Base-by-base conservation (phyloP, 2,329 filamentous ascomycete species). In the Phyllosticta citrichinensis region DNA sequence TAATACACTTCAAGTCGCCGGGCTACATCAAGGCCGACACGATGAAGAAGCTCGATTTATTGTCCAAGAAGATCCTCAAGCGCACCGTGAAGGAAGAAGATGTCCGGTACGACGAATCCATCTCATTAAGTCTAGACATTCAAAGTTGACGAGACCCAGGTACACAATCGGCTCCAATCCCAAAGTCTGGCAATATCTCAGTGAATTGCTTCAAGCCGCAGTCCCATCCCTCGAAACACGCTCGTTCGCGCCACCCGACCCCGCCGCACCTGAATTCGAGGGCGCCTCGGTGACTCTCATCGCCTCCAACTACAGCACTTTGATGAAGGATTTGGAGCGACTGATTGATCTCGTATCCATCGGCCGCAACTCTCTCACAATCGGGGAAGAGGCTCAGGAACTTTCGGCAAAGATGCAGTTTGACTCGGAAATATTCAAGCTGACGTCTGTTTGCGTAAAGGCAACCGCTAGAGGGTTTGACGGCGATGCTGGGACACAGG, bases 391-490 rank as follows among this genome's bases (percentile, higher is more conserved):
- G 56, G 83, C 82, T 22, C 84, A 87, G 69, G 83, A 87, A 63
- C 74, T 86, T n/a, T 82, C 83, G 2, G 82, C 83, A 4, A 79
- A 82, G 59, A 77, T 80, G 55, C 76, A 80, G 2, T 82, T 86
- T 59, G 83, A 87, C 66, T 81, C 84, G 68, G 79, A 84, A 63
- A 79, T 87, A 30, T 77, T 86, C 64, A 80, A 81, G 50, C 70
- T 87, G 54, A 81, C 87, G 64, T 84, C 85, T 67, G 81, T 84
- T 55, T 86, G 83, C 67, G 83, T 87, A 11, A 77, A 83, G 57
- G 83, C 87, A 12, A 86, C 84, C 0, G 83, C 83, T 9, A 73
- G 83, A 64, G 84, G 84, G 0, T 87, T 84, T 64, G 84, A 87
- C 70, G 84, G 84, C 33, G 83, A 85, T 68, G 80, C 82, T 5